Evolutionary conservation across 306 rosid genomes (phyloP).

Genomic region (Luffa aegyptiaca): DNA sequence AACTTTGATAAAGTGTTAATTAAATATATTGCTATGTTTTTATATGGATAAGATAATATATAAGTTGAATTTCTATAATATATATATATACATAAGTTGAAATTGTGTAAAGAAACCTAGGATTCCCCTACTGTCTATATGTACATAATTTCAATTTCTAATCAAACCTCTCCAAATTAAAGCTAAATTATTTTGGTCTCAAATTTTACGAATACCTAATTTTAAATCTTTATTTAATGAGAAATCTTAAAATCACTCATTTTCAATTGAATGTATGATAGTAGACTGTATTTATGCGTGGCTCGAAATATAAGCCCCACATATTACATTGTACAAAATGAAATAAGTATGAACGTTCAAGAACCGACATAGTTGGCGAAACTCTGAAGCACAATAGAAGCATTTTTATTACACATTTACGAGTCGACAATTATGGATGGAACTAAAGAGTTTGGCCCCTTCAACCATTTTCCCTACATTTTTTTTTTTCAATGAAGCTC

Average conservation of each 20-base stretch:
- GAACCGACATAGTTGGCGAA: background rate
- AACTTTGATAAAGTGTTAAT: too few species aligned
- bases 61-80: too few species aligned
- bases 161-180: background rate
- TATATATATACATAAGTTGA: too few species aligned
- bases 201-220: too few species aligned
- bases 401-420: conserved; percentile 15
- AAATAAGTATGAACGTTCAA: background rate
- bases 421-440: conserved; percentile 15
- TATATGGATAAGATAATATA: too few species aligned
- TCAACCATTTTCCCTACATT: background rate
- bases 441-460: conserved; percentile 14
- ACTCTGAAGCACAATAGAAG: conserved; percentile 12
- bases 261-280: background rate
- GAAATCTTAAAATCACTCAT: too few species aligned
- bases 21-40: too few species aligned
- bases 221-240: too few species aligned
- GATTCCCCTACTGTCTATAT: too few species aligned
- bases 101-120: too few species aligned
- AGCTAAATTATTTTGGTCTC: too few species aligned
- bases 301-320: background rate
- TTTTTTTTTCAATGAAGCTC: background rate
- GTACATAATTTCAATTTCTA: too few species aligned
- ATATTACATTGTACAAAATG: background rate
- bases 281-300: background rate